A percentile compares a stretch with the other conserved stretches of the same genome.
These are phyloP conservation scores for Alternaria novae-zelandiae DNA, from an alignment of 2,329 filamentous ascomycete species.

Conservation along the genomic window DNA sequence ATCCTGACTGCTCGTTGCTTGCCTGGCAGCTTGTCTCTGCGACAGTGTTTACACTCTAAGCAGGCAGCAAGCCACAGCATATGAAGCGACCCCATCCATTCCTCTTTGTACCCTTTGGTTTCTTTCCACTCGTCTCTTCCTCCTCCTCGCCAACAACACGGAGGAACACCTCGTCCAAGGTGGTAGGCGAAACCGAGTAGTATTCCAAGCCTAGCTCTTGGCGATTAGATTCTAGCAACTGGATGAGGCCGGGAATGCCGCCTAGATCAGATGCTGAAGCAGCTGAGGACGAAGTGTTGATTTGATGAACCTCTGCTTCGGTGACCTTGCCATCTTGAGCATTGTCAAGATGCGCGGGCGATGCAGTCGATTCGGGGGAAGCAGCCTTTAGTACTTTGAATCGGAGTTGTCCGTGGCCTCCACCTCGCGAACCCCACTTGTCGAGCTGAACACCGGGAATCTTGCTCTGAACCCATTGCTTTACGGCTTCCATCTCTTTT, in stretches of 20 bases:
- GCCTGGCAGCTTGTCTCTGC: neutral
- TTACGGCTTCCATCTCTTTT: conserved; percentile 70
- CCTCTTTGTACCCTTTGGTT: conserved; percentile 4
- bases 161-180: conserved; percentile 89
- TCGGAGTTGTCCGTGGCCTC: conserved; percentile 84
- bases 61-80: neutral
- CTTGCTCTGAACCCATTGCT: conserved; percentile 66
- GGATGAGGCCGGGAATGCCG: conserved; percentile 73
- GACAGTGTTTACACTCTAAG: neutral
- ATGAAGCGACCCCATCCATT: neutral
- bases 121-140: conserved; percentile 48
- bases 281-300: conserved; percentile 17
- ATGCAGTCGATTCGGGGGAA: conserved; percentile 35
- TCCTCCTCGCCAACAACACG: conserved; percentile 77
- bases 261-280: conserved; percentile 22
- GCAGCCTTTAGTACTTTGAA: conserved; percentile 72
- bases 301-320: conserved; percentile 29
- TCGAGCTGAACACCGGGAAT: conserved; percentile 70
- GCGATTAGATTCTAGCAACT: conserved; percentile 74
- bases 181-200: conserved; percentile 86
- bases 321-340: conserved; percentile 15
- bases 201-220: conserved; percentile 75
- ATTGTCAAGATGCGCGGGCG: conserved; percentile 3
- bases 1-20: neutral
- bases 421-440: conserved; percentile 66